These are phyloP conservation scores for Phytophthora sp. DNA, from an alignment of 352 stramenopile species.

Conservation along the genomic window DNA sequence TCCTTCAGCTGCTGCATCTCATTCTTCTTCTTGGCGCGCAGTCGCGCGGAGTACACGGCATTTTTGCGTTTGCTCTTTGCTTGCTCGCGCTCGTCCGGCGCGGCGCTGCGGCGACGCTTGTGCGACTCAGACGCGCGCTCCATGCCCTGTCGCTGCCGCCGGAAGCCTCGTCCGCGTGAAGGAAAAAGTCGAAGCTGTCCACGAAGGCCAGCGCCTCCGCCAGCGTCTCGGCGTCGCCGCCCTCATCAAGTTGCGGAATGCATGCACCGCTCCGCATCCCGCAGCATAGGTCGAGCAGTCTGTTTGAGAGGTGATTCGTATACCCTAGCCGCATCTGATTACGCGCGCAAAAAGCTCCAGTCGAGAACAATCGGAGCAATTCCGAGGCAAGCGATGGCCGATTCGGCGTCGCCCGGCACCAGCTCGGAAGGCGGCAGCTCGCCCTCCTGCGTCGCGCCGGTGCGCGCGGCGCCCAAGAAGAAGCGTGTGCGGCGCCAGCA, in stretches of 20 bases:
- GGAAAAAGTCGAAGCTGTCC: slow-evolving; percentile 23
- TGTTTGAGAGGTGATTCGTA: not conserved
- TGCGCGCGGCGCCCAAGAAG: slow-evolving; percentile 22
- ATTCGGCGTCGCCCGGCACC: slow-evolving; percentile 2
- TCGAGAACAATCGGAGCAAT: too few species aligned
- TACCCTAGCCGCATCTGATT: too few species aligned
- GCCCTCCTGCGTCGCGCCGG: not conserved
- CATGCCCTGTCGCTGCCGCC: slow-evolving; percentile 1
- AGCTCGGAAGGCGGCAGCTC: slow-evolving; percentile 16
- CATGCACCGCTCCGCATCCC: not conserved
- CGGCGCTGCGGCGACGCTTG: slow-evolving; percentile 6
- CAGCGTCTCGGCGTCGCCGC: slow-evolving; percentile 18
- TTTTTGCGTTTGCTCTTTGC: slow-evolving; percentile 20
- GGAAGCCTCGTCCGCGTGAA: not conserved
- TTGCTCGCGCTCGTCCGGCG: slow-evolving; percentile 11
- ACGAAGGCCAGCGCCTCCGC: slow-evolving; percentile 34
- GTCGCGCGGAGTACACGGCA: slow-evolving; percentile 21
- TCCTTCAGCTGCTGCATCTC: slow-evolving; percentile 26
- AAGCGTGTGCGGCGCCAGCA: slow-evolving; percentile 42
- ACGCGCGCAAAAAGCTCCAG: too few species aligned
- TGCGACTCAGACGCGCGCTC: too few species aligned
- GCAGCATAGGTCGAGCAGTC: too few species aligned
- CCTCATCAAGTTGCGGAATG: too few species aligned
- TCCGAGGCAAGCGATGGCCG: slow-evolving; percentile 1
- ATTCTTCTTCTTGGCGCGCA: slow-evolving; percentile 33